Conservation (phyloP, 2,329 filamentous ascomycete species). For the Fusarium avenaceum region DNA sequence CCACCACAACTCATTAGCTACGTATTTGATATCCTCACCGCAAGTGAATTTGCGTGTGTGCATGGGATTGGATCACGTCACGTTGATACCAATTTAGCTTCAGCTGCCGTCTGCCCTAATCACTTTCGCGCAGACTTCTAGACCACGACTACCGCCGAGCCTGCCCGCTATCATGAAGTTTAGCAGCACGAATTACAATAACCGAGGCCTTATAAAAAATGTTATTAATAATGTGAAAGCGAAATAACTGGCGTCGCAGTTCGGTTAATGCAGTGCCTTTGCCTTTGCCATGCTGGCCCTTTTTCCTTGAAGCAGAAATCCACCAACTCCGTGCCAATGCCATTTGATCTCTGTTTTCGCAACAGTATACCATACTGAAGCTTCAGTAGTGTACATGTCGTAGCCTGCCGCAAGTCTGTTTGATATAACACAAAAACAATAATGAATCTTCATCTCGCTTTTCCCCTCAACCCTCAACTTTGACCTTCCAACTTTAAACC, state of each 20-base stretch:
- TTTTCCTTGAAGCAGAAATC: constrained; percentile 33
- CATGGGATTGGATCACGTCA: constrained; percentile 23
- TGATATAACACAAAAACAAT: constrained; percentile 22
- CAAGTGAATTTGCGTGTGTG: constrained; percentile 17
- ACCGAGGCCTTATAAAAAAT: not conserved
- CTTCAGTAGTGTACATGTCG: constrained; percentile 7
- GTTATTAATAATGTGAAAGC: constrained; percentile 27
- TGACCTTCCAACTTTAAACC: not conserved
- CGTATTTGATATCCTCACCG: constrained; percentile 32
- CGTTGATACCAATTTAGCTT: constrained; percentile 17
- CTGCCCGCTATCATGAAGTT: constrained; percentile 21
- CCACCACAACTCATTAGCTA: constrained; percentile 25
- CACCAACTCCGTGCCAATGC: constrained; percentile 42
- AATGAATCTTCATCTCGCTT: not conserved
- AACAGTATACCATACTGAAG: not conserved
- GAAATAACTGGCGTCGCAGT: constrained; percentile 15
- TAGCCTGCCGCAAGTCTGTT: not conserved
- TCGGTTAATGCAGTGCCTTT: constrained; percentile 17
- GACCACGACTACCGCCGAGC: not conserved
- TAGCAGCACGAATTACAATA: not conserved
- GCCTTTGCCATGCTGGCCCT: constrained; percentile 12
- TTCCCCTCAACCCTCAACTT: not conserved
- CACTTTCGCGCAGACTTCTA: not conserved
- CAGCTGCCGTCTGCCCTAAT: not conserved
- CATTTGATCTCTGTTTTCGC: constrained; percentile 6